These are phyloP conservation scores for Arthrinium puccinioides DNA, from an alignment of 2,329 filamentous ascomycete genomes.

Conservation along the genomic window DNA sequence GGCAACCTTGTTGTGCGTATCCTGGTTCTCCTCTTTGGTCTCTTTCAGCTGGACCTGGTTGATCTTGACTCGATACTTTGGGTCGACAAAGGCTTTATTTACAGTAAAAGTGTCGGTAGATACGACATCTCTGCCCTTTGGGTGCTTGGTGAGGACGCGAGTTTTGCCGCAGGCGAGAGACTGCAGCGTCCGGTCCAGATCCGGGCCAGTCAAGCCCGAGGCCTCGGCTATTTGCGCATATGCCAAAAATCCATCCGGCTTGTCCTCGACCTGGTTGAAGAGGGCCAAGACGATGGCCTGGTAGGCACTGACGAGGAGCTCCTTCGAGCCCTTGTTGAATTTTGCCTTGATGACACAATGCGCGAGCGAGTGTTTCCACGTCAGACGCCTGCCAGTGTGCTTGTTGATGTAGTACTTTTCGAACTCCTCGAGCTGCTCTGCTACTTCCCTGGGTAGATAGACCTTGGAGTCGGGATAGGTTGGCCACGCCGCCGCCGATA, in stretches of 20 bases:
- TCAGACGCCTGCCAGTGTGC: slow-evolving; percentile 77
- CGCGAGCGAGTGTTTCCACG: slow-evolving; percentile 90
- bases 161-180: slow-evolving; percentile 89
- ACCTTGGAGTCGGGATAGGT: slow-evolving; percentile 71
- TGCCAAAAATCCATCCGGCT: slow-evolving; percentile 52
- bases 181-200: slow-evolving; percentile 86
- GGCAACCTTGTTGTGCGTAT: slow-evolving; percentile 82
- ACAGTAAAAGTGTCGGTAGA: slow-evolving; percentile 76
- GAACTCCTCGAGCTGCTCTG: slow-evolving; percentile 71
- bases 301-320: slow-evolving; percentile 84
- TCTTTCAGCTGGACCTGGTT: slow-evolving; percentile 98
- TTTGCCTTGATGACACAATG: slow-evolving; percentile 79
- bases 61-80: slow-evolving; percentile 91
- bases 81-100: slow-evolving; percentile 69
- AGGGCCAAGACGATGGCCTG: slow-evolving; percentile 86
- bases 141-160: slow-evolving; percentile 76
- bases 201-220: slow-evolving; percentile 67
- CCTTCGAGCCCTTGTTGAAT: slow-evolving; percentile 76
- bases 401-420: slow-evolving; percentile 82
- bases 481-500: slow-evolving; percentile 91
- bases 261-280: slow-evolving; percentile 65
- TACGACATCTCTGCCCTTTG: slow-evolving; percentile 75
- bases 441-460: slow-evolving; percentile 68
- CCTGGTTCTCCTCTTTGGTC: slow-evolving; percentile 89
- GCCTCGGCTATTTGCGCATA: slow-evolving; percentile 70